Evolutionary conservation across 768 basidiomycete species (phyloP).

Genomic region (Tylopilus felleus): DNA sequence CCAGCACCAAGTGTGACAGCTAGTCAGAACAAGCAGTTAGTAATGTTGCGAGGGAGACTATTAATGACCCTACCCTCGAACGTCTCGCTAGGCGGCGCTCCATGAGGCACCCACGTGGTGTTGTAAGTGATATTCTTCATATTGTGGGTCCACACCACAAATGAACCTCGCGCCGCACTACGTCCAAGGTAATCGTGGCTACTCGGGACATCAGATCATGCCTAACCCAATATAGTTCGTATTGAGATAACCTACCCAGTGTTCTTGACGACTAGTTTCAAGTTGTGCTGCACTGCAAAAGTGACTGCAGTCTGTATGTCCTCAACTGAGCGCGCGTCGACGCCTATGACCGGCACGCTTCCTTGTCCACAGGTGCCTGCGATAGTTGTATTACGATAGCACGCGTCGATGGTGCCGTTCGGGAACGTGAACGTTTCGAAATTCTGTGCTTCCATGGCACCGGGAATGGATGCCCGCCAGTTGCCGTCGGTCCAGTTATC

Average conservation of each 20-base stretch:
- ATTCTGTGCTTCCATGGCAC: no score
- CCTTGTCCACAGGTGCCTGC: no score
- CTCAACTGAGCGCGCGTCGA: no score
- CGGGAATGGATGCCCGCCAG: no score
- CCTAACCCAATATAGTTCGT: background rate
- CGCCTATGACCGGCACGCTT: no score
- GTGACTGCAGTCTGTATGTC: no score
- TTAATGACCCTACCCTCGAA: conserved; percentile 22
- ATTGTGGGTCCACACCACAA: conserved; percentile 43
- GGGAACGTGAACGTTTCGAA: no score
- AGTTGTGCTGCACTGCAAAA: conserved; percentile 20
- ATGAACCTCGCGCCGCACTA: conserved; percentile 36
- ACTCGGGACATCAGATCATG: background rate
- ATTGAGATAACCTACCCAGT: conserved; percentile 20
- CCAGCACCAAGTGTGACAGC: no score
- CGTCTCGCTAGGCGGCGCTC: no score
- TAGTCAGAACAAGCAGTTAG: conserved; percentile 15
- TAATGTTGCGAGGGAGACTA: background rate
- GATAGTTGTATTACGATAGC: no score
- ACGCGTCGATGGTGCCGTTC: no score
- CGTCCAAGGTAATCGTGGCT: conserved; percentile 43
- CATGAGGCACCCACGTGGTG: no score
- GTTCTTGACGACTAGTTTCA: conserved; percentile 28
- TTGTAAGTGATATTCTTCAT: conserved; percentile 39
- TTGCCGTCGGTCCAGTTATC: conserved; percentile 30